These are phyloP conservation scores for Wilcoxina mikolae DNA, from an alignment of 495 filamentous ascomycete genomes.

Conservation along the genomic window DNA sequence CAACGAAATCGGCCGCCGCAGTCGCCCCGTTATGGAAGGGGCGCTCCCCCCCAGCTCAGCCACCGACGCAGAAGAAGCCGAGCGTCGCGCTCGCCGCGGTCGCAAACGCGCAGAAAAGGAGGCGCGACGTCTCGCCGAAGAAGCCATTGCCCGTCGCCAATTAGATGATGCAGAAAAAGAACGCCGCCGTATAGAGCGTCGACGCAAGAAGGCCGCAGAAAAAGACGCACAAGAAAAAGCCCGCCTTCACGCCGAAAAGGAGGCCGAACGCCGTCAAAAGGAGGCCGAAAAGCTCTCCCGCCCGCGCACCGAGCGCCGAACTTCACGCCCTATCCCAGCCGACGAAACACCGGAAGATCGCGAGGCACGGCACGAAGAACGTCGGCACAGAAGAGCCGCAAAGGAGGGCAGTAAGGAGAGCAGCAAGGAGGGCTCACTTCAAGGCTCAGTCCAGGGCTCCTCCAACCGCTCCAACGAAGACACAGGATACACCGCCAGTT, in stretches of 20 bases:
- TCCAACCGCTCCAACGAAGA: background rate
- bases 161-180: background rate
- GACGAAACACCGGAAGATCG: background rate
- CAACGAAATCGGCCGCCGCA: background rate
- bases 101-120: background rate
- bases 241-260: background rate
- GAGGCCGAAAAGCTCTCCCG: background rate
- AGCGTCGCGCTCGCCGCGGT: background rate
- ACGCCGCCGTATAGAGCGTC: background rate
- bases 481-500: background rate
- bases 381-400: background rate
- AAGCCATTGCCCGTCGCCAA: no score
- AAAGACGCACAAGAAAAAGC: slow-evolving; percentile 1
- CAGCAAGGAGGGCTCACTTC: background rate
- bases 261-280: background rate
- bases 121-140: background rate
- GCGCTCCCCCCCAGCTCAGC: background rate
- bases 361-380: background rate
- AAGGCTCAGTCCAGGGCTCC: background rate
- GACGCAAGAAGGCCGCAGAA: background rate
- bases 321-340: background rate
- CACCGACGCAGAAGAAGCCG: background rate
- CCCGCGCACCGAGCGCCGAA: background rate
- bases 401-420: slow-evolving; percentile 1
- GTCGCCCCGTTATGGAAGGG: background rate